These are phyloP conservation scores for Coemansia asiatica DNA, from an alignment of 192 early-diverging fungal genomes.

Conservation along the genomic window DNA sequence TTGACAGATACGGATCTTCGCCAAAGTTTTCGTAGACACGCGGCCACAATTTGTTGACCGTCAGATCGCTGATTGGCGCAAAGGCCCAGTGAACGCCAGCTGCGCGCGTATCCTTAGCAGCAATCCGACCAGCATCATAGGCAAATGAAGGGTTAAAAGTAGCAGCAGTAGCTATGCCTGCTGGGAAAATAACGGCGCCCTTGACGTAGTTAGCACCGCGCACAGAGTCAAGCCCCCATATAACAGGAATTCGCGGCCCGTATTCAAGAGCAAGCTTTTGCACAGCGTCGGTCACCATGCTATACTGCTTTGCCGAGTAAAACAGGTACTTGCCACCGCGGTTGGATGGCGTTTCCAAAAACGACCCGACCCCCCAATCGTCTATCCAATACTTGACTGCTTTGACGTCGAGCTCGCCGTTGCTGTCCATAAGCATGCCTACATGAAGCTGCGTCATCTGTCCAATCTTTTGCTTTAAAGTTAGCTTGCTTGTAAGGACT, in stretches of 20 bases:
- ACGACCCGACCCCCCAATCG: slow-evolving; percentile 64
- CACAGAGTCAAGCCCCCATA: slow-evolving; percentile 67
- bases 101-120: slow-evolving; percentile 64
- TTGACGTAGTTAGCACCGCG: slow-evolving; percentile 69
- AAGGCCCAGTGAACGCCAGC: slow-evolving; percentile 67
- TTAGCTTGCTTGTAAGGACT: slow-evolving; percentile 48
- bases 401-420: slow-evolving; percentile 28
- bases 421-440: slow-evolving; percentile 48
- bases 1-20: slow-evolving; percentile 61
- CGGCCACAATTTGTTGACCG: slow-evolving; percentile 61
- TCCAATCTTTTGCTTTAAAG: slow-evolving; percentile 59
- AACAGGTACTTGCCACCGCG: slow-evolving; percentile 55
- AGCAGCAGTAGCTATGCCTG: slow-evolving; percentile 60
- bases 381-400: slow-evolving; percentile 58
- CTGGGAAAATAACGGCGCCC: slow-evolving; percentile 60
- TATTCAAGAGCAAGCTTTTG: slow-evolving; percentile 56
- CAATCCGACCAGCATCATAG: slow-evolving; percentile 60
- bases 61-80: slow-evolving; percentile 60
- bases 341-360: slow-evolving; percentile 61
- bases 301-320: slow-evolving; percentile 55
- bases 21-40: slow-evolving; percentile 62
- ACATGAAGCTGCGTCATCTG: slow-evolving; percentile 69
- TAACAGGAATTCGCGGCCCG: slow-evolving; percentile 57
- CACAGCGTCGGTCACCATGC: slow-evolving; percentile 56
- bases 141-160: slow-evolving; percentile 60